Evolutionary conservation across 1,284 basidiomycete genomes (phyloP).

Genomic region (Rhodotorula mucilaginosa): DNA sequence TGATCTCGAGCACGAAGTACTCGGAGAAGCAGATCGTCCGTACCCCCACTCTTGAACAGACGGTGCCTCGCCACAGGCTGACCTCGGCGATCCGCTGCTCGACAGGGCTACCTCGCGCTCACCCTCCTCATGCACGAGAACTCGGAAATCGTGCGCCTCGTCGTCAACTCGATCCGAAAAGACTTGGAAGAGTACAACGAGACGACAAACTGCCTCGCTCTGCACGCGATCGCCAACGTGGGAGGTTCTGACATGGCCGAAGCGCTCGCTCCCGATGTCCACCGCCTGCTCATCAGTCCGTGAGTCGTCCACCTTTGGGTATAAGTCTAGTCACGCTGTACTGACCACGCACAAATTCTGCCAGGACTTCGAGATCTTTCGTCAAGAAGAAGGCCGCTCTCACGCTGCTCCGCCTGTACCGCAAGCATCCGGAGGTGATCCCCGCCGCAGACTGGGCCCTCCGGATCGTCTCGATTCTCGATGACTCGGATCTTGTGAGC

Average conservation of each 20-base stretch:
- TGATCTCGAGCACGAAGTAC: slow-evolving; percentile 93
- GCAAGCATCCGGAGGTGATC: slow-evolving; percentile 92
- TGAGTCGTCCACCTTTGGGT: slow-evolving; percentile 53
- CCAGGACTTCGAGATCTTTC: slow-evolving; percentile 85
- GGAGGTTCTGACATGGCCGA: slow-evolving; percentile 99
- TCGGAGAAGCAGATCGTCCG: slow-evolving; percentile 98
- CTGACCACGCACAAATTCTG: neutral
- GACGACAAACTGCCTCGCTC: slow-evolving; percentile 89
- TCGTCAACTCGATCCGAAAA: slow-evolving; percentile 97
- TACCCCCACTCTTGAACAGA: slow-evolving; percentile 10
- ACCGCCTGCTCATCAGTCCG: slow-evolving; percentile 93
- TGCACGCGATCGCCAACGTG: slow-evolving; percentile 98
- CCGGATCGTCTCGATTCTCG: slow-evolving; percentile 90
- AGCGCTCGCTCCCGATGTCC: slow-evolving; percentile 85
- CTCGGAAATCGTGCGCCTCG: slow-evolving; percentile 89
- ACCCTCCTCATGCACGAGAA: slow-evolving; percentile 98
- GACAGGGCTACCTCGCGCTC: slow-evolving; percentile 90
- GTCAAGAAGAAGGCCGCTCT: slow-evolving; percentile 99
- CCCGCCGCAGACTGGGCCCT: slow-evolving; percentile 93
- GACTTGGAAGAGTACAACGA: slow-evolving; percentile 94
- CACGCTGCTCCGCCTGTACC: slow-evolving; percentile 85
- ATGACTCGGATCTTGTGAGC: slow-evolving; percentile 77
- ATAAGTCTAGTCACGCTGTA: no score
- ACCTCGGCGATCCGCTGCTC: neutral
- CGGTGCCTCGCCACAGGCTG: neutral